Conservation (phyloP, 805 yeast species). For the Candida peoriensis region DNA sequence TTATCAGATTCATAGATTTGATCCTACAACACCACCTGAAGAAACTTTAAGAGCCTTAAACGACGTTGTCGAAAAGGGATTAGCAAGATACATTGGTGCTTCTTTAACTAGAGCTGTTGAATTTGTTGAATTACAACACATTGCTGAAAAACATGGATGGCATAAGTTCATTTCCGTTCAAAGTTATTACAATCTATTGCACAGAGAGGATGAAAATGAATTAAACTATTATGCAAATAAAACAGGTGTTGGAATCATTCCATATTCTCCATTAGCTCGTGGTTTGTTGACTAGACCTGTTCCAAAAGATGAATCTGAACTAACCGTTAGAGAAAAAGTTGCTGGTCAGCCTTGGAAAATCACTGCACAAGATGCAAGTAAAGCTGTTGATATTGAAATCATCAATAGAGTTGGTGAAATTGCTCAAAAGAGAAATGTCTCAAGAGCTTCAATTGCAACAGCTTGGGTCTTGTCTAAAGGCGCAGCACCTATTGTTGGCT, state of each 20-base stretch:
- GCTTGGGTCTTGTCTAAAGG: constrained; percentile 52
- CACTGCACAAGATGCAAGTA: background rate
- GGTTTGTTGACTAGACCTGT: constrained; percentile 51
- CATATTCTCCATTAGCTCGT: constrained; percentile 54
- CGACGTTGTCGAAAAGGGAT: constrained; percentile 42
- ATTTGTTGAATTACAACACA: constrained; percentile 46
- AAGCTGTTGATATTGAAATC: constrained; percentile 26
- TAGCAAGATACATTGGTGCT: constrained; percentile 55
- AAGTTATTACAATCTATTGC: constrained; percentile 46
- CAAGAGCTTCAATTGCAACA: constrained; percentile 49
- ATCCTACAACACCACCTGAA: constrained; percentile 39
- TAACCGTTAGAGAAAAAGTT: no score
- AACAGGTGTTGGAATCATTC: constrained; percentile 51
- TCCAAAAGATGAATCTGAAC: no score
- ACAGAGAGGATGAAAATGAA: constrained; percentile 61
- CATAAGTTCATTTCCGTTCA: constrained; percentile 56
- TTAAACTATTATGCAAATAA: constrained; percentile 49
- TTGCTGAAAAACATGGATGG: constrained; percentile 54
- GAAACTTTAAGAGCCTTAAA: constrained; percentile 53
- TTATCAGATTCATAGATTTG: constrained; percentile 54
- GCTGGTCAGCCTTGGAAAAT: no score
- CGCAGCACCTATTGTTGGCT: constrained; percentile 48
- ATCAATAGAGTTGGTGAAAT: constrained; percentile 47
- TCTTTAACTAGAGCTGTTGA: constrained; percentile 52
- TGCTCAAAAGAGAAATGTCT: constrained; percentile 38